Base-by-base conservation (phyloP, 1,284 basidiomycete species). In the Rhodotorula sp. region DNA sequence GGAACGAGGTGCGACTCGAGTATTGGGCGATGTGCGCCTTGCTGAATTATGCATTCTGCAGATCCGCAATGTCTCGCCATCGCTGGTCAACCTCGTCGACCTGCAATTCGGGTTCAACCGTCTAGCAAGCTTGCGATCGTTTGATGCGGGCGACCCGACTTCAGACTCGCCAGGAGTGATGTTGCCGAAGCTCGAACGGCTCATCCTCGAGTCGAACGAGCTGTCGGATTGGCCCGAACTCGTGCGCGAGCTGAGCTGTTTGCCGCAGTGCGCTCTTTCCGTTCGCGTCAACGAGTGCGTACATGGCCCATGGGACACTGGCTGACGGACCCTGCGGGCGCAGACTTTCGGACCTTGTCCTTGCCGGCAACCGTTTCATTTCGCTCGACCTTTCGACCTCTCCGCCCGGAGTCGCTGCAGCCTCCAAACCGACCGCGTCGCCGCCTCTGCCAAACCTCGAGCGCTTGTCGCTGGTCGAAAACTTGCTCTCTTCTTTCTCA, bases 41-140 rank as follows among this genome's bases (percentile, higher is more conserved):
- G 7, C 54, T 66, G 34, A 55, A 27, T 7, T 19, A 14, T 19
- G 4, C 25, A 16, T 34, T 25, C 34, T 42, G 23, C 70, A 81
- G 83, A 71, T 81, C 27, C 81, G 84, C 67, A 70, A 76, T 21
- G 81, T 90, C 44, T 84, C 85, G 12, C 67, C 77, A 72, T 58
- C 84, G 48, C 89, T 96, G 83, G 87, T 89, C 0, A 80, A 80
- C 34, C 82, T 98, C 41, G 82, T 83, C 56, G 78, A 84, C 2
- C 82, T 95, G 8, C 90, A 96, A 81, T 80, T 93, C 66, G 93
- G 92, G 12, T 87, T 89, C 81, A 97, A 97, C 79, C 78, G 80
- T 34, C 81, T 93, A 4, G 46, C 25, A 0, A 2, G 17, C 13
- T 42, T 67, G 5, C 41, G 49, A 9, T 19, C 8, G 9, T 13